Conservation (phyloP, 352 stramenopile genomes). For the Phytophthora syringae region DNA sequence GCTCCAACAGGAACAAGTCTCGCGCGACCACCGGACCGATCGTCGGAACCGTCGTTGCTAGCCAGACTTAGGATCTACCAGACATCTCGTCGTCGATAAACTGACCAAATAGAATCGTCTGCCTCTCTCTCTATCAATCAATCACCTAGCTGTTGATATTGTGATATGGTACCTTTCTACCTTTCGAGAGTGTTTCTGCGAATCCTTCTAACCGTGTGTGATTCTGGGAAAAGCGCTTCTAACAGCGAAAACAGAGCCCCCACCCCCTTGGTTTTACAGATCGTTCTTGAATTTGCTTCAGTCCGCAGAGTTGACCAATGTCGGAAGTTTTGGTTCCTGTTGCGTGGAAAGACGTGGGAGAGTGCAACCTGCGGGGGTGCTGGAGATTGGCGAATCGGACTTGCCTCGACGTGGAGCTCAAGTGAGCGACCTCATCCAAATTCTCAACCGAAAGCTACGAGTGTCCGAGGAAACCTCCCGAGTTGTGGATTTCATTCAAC, state of each 20-base stretch:
- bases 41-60: too few species aligned
- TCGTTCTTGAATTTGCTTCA: neutral
- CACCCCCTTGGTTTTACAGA: neutral
- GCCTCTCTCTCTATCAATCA: too few species aligned
- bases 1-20: too few species aligned
- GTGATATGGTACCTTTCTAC: too few species aligned
- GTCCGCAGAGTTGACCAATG: neutral
- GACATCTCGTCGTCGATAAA: too few species aligned
- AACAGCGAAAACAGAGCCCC: neutral
- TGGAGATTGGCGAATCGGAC: neutral
- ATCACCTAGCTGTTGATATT: too few species aligned
- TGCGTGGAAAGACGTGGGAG: neutral
- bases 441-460: neutral
- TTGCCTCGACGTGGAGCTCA: neutral
- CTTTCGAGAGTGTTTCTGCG: too few species aligned
- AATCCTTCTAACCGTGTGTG: too few species aligned
- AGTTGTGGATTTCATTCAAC: neutral
- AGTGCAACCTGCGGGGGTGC: neutral
- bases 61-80: too few species aligned
- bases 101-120: too few species aligned
- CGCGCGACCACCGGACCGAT: too few species aligned
- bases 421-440: constrained; percentile 4
- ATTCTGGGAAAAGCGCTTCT: neutral
- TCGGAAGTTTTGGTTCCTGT: neutral
- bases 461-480: neutral